These are phyloP conservation scores for Globisporangium abappressorium DNA, from an alignment of 352 stramenopile genomes.

Conservation along the genomic window DNA sequence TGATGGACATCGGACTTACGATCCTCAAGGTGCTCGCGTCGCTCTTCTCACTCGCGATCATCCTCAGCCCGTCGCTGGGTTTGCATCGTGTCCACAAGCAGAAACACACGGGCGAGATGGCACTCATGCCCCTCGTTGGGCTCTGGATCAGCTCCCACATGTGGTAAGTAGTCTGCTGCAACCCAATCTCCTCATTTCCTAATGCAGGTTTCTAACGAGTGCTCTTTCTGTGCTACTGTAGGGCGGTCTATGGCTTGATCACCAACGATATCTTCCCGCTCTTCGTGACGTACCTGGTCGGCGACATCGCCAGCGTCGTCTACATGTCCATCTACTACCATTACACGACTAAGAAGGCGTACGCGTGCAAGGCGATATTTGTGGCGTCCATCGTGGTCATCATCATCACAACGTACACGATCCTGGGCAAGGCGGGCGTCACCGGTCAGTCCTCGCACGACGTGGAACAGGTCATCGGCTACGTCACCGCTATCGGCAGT, in stretches of 20 bases:
- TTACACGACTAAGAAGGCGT: not conserved
- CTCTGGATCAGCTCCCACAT: conserved; percentile 12
- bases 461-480: no score
- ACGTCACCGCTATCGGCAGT: no score
- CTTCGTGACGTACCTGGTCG: conserved; percentile 3
- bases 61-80: conserved; percentile 26
- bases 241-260: conserved; percentile 12
- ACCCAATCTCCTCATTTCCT: no score
- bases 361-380: conserved; percentile 11
- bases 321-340: conserved; percentile 8
- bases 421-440: no score
- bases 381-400: no score
- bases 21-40: conserved; percentile 21
- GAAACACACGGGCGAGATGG: conserved; percentile 17
- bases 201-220: no score
- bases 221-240: conserved; percentile 6
- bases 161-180: no score
- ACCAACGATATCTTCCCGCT: conserved; percentile 11
- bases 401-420: no score
- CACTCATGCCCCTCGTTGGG: conserved; percentile 14
- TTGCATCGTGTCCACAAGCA: not conserved
- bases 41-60: conserved; percentile 26
- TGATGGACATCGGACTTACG: conserved; percentile 2
- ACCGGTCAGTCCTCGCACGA: no score
- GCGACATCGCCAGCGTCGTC: conserved; percentile 7